Evolutionary conservation across 192 early-diverging fungal genomes (phyloP).

Genomic region (Umbelopsis sp.): DNA sequence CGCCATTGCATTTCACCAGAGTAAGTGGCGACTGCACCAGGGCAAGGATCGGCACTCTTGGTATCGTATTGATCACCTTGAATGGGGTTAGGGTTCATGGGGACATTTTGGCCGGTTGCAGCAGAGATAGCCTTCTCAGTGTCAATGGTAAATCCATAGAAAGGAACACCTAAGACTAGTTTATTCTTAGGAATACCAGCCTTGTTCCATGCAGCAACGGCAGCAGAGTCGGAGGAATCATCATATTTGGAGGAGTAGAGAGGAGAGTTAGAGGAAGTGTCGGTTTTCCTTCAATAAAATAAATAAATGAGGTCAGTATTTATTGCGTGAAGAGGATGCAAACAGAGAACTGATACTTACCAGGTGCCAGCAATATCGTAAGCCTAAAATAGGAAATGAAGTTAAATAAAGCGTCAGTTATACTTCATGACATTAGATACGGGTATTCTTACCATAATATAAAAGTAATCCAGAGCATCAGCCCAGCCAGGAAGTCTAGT

Average conservation of each 20-base stretch:
- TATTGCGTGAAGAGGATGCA: not conserved
- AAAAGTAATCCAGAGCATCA: conserved; percentile 21
- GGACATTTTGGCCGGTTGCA: not conserved
- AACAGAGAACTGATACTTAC: not conserved
- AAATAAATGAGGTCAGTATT: conserved; percentile 23
- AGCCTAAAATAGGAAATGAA: not conserved
- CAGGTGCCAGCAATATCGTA: conserved; percentile 33
- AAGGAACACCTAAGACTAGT: conserved; percentile 43
- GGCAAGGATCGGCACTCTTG: conserved; percentile 25
- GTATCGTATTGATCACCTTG: conserved; percentile 35
- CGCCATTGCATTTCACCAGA: conserved; percentile 38
- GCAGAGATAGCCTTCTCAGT: conserved; percentile 8
- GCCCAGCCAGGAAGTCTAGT: conserved; percentile 23
- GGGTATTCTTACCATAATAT: conserved; percentile 25
- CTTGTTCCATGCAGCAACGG: conserved; percentile 24
- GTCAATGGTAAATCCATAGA: conserved; percentile 39
- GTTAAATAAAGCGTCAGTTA: not conserved
- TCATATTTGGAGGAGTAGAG: conserved; percentile 17
- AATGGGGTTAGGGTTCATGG: conserved; percentile 12
- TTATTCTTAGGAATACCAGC: conserved; percentile 38
- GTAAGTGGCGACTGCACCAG: conserved; percentile 19
- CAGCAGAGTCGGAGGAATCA: conserved; percentile 2
- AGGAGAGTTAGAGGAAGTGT: conserved; percentile 28
- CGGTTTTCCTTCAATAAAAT: conserved; percentile 9
- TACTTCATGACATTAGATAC: not conserved